These are phyloP conservation scores for Thermothielavioides terrestris DNA, from an alignment of 495 filamentous ascomycete genomes.

Conservation along the genomic window DNA sequence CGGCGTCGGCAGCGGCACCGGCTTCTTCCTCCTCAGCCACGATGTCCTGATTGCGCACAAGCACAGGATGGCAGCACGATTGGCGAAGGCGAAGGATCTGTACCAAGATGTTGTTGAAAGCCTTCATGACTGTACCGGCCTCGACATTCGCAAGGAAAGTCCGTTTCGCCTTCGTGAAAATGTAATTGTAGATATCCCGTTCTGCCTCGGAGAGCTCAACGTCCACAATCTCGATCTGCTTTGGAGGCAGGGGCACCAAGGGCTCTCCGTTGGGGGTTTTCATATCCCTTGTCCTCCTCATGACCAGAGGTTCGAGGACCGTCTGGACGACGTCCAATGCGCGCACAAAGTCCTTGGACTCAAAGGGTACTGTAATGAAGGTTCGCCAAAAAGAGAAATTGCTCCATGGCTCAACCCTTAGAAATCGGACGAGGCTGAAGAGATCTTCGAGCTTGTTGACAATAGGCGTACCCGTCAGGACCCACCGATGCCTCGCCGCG, in stretches of 20 bases:
- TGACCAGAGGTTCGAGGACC: constrained; percentile 89
- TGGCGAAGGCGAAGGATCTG: constrained; percentile 92
- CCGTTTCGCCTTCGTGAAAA: constrained; percentile 72
- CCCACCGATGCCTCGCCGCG: constrained; percentile 79
- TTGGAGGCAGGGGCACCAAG: constrained; percentile 75
- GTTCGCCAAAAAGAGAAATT: constrained; percentile 99
- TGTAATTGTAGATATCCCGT: constrained; percentile 83
- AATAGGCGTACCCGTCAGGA: constrained; percentile 89
- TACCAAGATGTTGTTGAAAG: constrained; percentile 92
- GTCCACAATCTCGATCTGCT: constrained; percentile 71
- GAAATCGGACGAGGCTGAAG: constrained; percentile 87
- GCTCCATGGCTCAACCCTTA: constrained; percentile 91
- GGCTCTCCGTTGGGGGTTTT: constrained; percentile 85
- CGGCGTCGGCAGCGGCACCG: constrained; percentile 66
- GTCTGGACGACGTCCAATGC: constrained; percentile 96
- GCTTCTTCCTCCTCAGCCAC: constrained; percentile 85
- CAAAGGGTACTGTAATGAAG: constrained; percentile 95
- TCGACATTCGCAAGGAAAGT: constrained; percentile 80
- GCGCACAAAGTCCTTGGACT: constrained; percentile 84
- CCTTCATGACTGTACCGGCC: constrained; percentile 85
- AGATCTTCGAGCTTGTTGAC: constrained; percentile 94
- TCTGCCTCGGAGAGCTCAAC: constrained; percentile 77
- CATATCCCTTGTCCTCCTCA: constrained; percentile 94
- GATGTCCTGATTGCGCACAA: constrained; percentile 76
- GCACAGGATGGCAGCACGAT: constrained; percentile 84